phyloP scores from a whole-genome alignment of 2,329 filamentous ascomycete genomes.

The Lachnellula suecica region DNA sequence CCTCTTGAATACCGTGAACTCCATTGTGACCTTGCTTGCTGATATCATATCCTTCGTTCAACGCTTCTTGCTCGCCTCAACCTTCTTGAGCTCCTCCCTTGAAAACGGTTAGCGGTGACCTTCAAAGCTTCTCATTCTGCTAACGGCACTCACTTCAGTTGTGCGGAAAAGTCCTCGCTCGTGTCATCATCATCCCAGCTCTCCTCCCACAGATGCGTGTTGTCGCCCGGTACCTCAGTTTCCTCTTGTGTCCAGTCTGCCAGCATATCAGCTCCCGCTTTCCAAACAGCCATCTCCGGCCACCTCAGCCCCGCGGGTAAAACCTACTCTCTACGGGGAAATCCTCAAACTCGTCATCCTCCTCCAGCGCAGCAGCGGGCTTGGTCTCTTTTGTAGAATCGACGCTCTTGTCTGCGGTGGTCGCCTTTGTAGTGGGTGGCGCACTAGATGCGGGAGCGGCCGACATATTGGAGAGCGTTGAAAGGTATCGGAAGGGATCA shows the following conservation, averaged over 20 bases:
- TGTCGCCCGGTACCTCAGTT: conserved; percentile 75
- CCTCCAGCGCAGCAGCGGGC: conserved; percentile 69
- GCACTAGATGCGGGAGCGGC: conserved; percentile 30
- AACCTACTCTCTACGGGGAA: conserved; percentile 88
- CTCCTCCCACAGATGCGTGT: conserved; percentile 94
- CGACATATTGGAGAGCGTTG: conserved; percentile 26
- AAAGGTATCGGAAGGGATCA: not conserved
- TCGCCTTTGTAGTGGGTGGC: conserved; percentile 23
- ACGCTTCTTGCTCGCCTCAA: conserved; percentile 72
- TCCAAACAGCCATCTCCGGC: not conserved
- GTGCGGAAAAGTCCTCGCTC: conserved; percentile 91
- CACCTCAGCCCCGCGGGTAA: too few relatives aligned
- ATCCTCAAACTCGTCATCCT: conserved; percentile 99
- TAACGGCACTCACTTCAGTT: conserved; percentile 75
- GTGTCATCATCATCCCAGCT: conserved; percentile 99
- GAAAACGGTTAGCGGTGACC: not conserved
- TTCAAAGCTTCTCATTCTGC: not conserved
- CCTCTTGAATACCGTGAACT: conserved; percentile 25
- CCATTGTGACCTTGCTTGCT: conserved; percentile 24
- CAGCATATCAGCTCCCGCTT: conserved; percentile 10
- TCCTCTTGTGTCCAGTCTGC: conserved; percentile 92
- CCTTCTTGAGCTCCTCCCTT: conserved; percentile 92
- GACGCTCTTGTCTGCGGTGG: conserved; percentile 26
- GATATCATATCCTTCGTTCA: conserved; percentile 37
- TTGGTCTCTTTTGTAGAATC: conserved; percentile 39